Evolutionary conservation across 129 eudicot species (phyloP).

Genomic region (Artemisia tridentata): DNA sequence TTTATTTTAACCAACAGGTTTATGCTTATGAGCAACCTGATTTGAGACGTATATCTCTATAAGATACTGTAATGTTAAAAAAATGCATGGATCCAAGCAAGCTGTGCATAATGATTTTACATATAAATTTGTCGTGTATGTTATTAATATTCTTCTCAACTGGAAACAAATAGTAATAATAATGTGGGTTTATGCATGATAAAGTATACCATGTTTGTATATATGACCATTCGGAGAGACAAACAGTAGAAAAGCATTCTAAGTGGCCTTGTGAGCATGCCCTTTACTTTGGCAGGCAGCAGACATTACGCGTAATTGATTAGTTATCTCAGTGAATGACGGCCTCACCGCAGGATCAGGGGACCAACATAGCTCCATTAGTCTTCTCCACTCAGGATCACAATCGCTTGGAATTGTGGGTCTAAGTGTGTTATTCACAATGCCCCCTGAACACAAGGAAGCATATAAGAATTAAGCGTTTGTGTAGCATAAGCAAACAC

Average conservation of each 20-base stretch:
- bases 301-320: slow-evolving; percentile 71
- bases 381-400: slow-evolving; percentile 80
- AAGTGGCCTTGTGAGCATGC: slow-evolving; percentile 45
- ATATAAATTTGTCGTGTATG: no score
- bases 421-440: slow-evolving; percentile 89
- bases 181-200: slow-evolving; percentile 28
- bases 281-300: slow-evolving; percentile 61
- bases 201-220: slow-evolving; percentile 36
- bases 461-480: no score
- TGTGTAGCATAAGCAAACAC: not conserved
- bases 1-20: no score
- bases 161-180: slow-evolving; percentile 21
- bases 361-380: slow-evolving; percentile 96
- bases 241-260: slow-evolving; percentile 2
- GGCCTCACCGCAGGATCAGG: slow-evolving; percentile 82
- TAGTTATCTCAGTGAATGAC: slow-evolving; percentile 78
- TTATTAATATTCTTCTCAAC: not conserved
- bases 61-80: not conserved
- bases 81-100: not conserved
- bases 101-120: not conserved
- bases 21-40: no score
- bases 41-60: not conserved
- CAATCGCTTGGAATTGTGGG: slow-evolving; percentile 78
- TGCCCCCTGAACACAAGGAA: slow-evolving; percentile 62
- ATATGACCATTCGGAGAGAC: slow-evolving; percentile 9